Percentiles rank a stretch among this genome's conserved stretches.
These are phyloP conservation scores for Vitis cinerea DNA, from an alignment of 164 flowering plant genomes.

Conservation along the genomic window DNA sequence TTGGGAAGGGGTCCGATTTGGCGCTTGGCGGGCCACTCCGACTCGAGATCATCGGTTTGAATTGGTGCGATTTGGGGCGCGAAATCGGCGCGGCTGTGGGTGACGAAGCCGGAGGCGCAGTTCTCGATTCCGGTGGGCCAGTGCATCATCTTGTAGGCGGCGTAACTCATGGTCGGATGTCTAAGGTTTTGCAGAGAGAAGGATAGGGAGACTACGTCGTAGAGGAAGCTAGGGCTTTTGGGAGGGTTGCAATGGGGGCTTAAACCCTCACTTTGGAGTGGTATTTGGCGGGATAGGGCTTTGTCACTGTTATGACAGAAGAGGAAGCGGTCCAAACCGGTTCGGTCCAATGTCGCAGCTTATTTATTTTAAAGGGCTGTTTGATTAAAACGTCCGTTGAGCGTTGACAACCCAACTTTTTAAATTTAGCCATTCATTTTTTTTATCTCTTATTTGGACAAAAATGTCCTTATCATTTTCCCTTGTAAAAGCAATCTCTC, in stretches of 20 bases:
- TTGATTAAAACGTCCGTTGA: too few relatives aligned
- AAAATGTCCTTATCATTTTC: too few relatives aligned
- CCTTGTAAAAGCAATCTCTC: too few relatives aligned
- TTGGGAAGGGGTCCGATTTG: slow-evolving; percentile 78
- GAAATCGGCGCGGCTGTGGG: slow-evolving; percentile 61
- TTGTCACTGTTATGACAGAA: too few relatives aligned
- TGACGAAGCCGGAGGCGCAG: slow-evolving; percentile 86
- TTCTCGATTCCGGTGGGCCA: slow-evolving; percentile 89
- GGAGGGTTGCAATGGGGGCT: too few relatives aligned
- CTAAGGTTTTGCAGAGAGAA: background rate
- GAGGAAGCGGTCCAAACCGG: too few relatives aligned
- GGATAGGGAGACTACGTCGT: background rate
- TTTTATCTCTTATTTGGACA: too few relatives aligned
- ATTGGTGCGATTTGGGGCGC: slow-evolving; percentile 42
- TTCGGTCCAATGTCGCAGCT: too few relatives aligned
- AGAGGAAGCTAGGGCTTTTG: too few relatives aligned
- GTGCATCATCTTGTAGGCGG: slow-evolving; percentile 94
- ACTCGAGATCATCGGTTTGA: slow-evolving; percentile 61
- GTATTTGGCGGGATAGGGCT: background rate
- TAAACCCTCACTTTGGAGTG: background rate
- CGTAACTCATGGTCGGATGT: slow-evolving; percentile 65
- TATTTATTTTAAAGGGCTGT: too few relatives aligned
- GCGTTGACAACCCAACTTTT: too few relatives aligned
- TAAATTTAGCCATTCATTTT: too few relatives aligned
- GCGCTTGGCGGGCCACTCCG: slow-evolving; percentile 55